Conservation (phyloP, 2,329 filamentous ascomycete genomes). For the Trichoderma afroharzianum region DNA sequence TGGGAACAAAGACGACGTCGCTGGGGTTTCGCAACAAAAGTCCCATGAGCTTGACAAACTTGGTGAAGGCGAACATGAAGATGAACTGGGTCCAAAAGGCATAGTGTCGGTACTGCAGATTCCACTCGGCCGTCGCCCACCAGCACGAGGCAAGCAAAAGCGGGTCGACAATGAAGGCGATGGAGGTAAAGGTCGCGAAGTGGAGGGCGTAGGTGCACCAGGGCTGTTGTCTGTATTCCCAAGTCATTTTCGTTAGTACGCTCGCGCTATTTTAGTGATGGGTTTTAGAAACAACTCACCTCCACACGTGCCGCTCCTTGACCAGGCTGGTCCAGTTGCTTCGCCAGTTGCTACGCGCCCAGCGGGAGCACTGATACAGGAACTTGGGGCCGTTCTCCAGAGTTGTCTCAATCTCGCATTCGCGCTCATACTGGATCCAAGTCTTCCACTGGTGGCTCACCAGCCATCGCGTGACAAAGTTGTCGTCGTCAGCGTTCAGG, state of each 20-base stretch:
- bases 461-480: conserved; percentile 96
- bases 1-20: conserved; percentile 73
- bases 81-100: conserved; percentile 60
- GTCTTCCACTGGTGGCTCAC: conserved; percentile 91
- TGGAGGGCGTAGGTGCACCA: conserved; percentile 95
- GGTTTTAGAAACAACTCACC: conserved; percentile 56
- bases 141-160: conserved; percentile 67
- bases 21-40: conserved; percentile 81
- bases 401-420: conserved; percentile 89
- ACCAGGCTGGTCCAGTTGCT: conserved; percentile 92
- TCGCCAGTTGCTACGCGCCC: conserved; percentile 96
- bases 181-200: conserved; percentile 85
- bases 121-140: conserved; percentile 63
- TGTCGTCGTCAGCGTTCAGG: conserved; percentile 95
- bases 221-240: conserved; percentile 67
- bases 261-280: conserved; percentile 13
- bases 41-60: conserved; percentile 85
- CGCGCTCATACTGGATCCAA: conserved; percentile 87
- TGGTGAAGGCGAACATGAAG: conserved; percentile 80
- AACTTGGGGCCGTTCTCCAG: conserved; percentile 87
- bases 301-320: conserved; percentile 78
- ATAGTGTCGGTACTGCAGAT: conserved; percentile 46
- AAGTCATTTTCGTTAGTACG: conserved; percentile 24
- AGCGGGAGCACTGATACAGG: conserved; percentile 87
- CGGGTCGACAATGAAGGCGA: conserved; percentile 76